These are phyloP conservation scores for Ophiorrhiza pumila DNA, from an alignment of 257 asterid species.

Conservation along the genomic window DNA sequence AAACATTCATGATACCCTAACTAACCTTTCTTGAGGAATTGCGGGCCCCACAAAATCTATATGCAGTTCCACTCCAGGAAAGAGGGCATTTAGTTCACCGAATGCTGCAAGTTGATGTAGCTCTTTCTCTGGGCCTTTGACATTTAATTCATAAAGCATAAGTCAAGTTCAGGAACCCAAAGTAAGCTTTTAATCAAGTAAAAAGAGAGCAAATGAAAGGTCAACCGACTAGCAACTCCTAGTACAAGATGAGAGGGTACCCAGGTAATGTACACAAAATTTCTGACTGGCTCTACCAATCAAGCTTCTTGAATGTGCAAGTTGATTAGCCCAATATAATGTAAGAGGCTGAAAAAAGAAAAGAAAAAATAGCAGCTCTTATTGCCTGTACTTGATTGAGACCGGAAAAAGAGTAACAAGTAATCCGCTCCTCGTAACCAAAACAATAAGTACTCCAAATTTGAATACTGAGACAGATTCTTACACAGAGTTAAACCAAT, in stretches of 20 bases:
- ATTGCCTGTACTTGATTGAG: slow-evolving; percentile 4
- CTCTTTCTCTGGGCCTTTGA: slow-evolving; percentile 87
- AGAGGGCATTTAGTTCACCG: slow-evolving; percentile 72
- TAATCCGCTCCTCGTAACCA: not conserved
- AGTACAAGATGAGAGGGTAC: slow-evolving; percentile 34
- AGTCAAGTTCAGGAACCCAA: slow-evolving; percentile 14
- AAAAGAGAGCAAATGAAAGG: not conserved
- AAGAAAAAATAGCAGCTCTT: slow-evolving; percentile 12
- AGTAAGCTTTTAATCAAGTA: not conserved
- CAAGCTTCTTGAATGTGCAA: slow-evolving; percentile 48
- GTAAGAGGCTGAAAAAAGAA: slow-evolving; percentile 70
- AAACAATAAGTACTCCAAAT: not conserved
- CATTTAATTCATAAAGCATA: slow-evolving; percentile 24
- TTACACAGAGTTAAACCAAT: not conserved
- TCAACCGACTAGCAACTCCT: not conserved
- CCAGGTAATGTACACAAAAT: slow-evolving; percentile 77
- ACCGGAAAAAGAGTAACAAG: slow-evolving; percentile 3
- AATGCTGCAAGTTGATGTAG: slow-evolving; percentile 72
- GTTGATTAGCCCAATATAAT: slow-evolving; percentile 62
- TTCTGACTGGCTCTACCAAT: slow-evolving; percentile 43
- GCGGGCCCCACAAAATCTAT: slow-evolving; percentile 85
- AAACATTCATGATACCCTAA: not conserved
- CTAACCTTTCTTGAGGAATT: slow-evolving; percentile 63
- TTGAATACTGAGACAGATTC: not conserved
- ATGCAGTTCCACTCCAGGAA: slow-evolving; percentile 59